A percentile compares a stretch with the other conserved stretches of the same genome.
Conservation (phyloP, 176 grass and related monocot genomes). For the Eragrostis nindensis region DNA sequence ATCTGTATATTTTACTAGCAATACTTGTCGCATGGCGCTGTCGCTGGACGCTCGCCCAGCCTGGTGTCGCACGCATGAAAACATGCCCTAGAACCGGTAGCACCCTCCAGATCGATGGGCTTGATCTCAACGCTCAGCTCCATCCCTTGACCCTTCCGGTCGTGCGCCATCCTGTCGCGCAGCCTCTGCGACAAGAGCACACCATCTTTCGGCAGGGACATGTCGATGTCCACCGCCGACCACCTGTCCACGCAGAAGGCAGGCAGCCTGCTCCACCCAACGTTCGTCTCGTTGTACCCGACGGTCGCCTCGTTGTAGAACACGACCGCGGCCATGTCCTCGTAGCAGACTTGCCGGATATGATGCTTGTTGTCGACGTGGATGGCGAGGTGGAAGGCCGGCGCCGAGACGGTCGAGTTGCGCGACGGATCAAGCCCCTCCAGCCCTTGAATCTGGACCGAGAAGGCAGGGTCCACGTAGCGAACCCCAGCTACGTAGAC, state of each 20-base stretch:
- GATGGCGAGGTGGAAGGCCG: neutral
- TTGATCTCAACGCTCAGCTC: slow-evolving; percentile 1
- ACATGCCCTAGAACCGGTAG: neutral
- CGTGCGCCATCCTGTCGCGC: neutral
- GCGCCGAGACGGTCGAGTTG: neutral
- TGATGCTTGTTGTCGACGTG: neutral
- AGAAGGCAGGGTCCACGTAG: neutral
- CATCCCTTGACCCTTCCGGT: neutral
- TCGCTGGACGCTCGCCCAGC: neutral
- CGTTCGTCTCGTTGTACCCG: neutral
- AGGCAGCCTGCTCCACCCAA: neutral
- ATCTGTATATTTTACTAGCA: no score
- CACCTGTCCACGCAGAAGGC: slow-evolving; percentile 13
- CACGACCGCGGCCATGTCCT: neutral
- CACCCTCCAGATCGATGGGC: neutral
- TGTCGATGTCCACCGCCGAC: neutral
- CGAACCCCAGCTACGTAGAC: neutral
- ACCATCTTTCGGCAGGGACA: neutral
- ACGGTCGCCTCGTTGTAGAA: neutral
- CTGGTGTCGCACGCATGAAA: neutral
- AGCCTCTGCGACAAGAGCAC: slow-evolving; percentile 2
- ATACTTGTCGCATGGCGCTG: neutral
- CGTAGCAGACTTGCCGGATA: neutral
- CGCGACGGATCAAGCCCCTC: no score
- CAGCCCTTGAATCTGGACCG: no score